Evolutionary conservation across 1,284 basidiomycete genomes (phyloP), one percentile per base, ranked within the genome.

Genomic region (Coniferiporia weirii): DNA sequence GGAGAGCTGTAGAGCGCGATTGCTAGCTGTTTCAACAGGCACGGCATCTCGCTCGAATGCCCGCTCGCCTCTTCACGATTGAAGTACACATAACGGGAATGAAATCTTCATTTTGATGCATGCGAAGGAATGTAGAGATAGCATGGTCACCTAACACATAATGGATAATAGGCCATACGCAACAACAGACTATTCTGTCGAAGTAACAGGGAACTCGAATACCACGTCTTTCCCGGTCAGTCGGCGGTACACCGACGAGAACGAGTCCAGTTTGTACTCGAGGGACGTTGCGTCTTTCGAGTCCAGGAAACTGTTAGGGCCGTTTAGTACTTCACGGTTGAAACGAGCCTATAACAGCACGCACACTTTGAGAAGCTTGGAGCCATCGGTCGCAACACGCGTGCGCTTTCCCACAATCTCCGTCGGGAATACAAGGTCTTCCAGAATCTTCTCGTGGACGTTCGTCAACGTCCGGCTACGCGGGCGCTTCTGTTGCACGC

Each of bases 361-460:
- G 66, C 81, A 96, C 94, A 96, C 94, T 86, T 93, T 93, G 73
- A 95, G 81, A 64, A 95, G 80, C 80, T 95, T 96, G 69, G 89
- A 87, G 68, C 95, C 95, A 69, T 97, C 95, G 63, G 89, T 85
- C 56, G 84, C 82, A 64, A 96, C 85, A 68, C 96, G 91, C 69
- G 93, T 96, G 75, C 97, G 83, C 89, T 98, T 98, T 72, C 95
- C 97, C 67, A 95, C 91, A 75, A 99, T 99, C 82, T 98, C 97
- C 46, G 94, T 95, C 67, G 97, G 97, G 87, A 87, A 98, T 62
- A 99, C 96, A 64, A 99, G 91, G 78, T 99, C 97, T 78, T 98
- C 97, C 66, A 99, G 86, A 72, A 98, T 96, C 79, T 89, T 89
- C 78, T 98, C 95, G 83, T 99, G 97, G 64, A 99, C 96, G 67